A percentile compares a stretch with the other conserved stretches of the same genome.
Conservation (phyloP, 106 monocot genomes). For the Amphibolis antarctica region DNA sequence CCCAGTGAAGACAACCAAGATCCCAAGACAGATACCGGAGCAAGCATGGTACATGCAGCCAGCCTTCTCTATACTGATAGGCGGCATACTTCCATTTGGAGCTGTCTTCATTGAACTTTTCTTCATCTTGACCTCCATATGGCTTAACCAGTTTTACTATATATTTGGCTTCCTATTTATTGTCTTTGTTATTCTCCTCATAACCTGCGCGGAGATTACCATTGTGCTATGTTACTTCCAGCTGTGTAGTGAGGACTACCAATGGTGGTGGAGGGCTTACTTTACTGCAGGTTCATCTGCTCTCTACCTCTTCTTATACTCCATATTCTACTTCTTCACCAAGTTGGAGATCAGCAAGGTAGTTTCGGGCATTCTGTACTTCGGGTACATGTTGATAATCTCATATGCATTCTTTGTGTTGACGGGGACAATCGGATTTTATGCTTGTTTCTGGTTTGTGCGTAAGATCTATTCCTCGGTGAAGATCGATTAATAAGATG, state of each 20-base stretch:
- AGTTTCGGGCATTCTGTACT: constrained; percentile 52
- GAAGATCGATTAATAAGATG: constrained; percentile 20
- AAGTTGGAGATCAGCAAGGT: constrained; percentile 62
- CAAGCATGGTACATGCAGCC: constrained; percentile 76
- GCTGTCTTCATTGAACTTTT: constrained; percentile 64
- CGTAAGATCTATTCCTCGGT: constrained; percentile 32
- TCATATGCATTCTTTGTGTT: constrained; percentile 42
- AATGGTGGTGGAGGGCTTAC: constrained; percentile 75
- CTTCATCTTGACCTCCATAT: constrained; percentile 63
- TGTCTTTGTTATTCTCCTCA: constrained; percentile 52
- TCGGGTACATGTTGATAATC: constrained; percentile 52
- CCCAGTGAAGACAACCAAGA: constrained; percentile 62
- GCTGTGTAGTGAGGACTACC: constrained; percentile 54
- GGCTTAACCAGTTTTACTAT: constrained; percentile 72
- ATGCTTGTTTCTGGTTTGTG: constrained; percentile 32
- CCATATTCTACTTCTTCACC: constrained; percentile 63
- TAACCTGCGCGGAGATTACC: constrained; percentile 61
- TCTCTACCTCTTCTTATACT: constrained; percentile 48
- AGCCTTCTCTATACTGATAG: constrained; percentile 55
- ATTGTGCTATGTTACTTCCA: constrained; percentile 75
- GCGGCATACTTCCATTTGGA: constrained; percentile 58
- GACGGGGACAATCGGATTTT: constrained; percentile 29
- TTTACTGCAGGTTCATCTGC: constrained; percentile 59
- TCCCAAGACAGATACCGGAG: constrained; percentile 56
- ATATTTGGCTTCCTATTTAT: constrained; percentile 72